A percentile compares a stretch with the other conserved stretches of the same genome.
Evolutionary conservation across 139 green algal species (phyloP).

Genomic region (Volvox reticuliferus): DNA sequence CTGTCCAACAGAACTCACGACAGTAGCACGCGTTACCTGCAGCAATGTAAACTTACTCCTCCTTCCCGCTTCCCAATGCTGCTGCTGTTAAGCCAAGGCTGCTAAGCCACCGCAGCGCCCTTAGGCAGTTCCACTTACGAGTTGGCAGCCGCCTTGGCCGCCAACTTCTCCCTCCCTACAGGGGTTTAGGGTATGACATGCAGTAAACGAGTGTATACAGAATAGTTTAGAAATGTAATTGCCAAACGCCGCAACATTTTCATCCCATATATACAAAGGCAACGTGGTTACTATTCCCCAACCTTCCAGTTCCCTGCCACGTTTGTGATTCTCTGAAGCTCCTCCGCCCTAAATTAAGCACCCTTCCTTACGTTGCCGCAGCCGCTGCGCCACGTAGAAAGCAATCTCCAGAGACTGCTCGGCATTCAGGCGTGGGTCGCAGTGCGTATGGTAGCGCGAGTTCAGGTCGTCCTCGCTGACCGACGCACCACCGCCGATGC

Average conservation of each 20-base stretch:
- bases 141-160: too few species aligned
- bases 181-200: too few species aligned
- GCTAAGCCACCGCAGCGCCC: too few species aligned
- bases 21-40: too few species aligned
- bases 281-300: background rate
- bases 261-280: background rate
- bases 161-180: too few species aligned
- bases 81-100: too few species aligned
- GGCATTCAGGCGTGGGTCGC: slow-evolving; percentile 98
- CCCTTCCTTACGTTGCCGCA: slow-evolving; percentile 62
- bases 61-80: too few species aligned
- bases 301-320: background rate
- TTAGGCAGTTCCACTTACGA: too few species aligned
- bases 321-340: background rate
- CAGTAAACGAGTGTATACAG: too few species aligned
- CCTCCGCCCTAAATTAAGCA: too few species aligned
- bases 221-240: background rate
- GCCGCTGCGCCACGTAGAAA: slow-evolving; percentile 94
- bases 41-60: too few species aligned
- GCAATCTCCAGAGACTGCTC: slow-evolving; percentile 98
- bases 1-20: too few species aligned
- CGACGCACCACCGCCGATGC: slow-evolving; percentile 90
- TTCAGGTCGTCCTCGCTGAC: slow-evolving; percentile 86
- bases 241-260: background rate
- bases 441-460: slow-evolving; percentile 99